Evolutionary conservation across 2,329 filamentous ascomycete genomes (phyloP).

Genomic region (Colletotrichum acutatum): DNA sequence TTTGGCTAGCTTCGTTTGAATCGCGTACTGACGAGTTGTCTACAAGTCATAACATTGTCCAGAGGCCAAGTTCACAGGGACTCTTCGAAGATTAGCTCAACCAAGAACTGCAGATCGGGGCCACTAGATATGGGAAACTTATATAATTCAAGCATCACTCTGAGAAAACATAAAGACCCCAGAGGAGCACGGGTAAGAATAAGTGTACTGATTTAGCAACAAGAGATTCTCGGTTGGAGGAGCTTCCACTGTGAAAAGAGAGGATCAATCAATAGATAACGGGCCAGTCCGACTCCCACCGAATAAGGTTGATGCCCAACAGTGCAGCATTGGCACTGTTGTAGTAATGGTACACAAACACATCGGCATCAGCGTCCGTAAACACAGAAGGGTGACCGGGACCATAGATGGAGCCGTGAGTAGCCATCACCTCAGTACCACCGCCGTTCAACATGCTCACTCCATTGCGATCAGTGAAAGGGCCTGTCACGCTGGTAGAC

Average conservation of each 20-base stretch:
- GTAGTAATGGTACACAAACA: conserved; percentile 47
- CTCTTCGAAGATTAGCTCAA: too few species aligned
- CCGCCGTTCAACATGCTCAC: conserved; percentile 42
- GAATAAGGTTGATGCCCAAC: conserved; percentile 45
- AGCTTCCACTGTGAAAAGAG: neutral
- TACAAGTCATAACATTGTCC: too few species aligned
- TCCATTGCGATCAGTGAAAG: conserved; percentile 42
- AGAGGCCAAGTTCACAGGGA: too few species aligned
- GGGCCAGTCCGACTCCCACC: conserved; percentile 44
- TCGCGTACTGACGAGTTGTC: too few species aligned
- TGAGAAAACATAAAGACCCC: too few species aligned
- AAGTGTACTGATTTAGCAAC: neutral
- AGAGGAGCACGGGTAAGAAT: fast-evolving
- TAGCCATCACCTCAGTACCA: conserved; percentile 44
- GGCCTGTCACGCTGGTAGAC: conserved; percentile 42
- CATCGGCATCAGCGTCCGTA: conserved; percentile 44
- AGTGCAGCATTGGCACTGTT: conserved; percentile 38
- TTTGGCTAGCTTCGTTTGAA: too few species aligned
- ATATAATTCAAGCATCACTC: too few species aligned
- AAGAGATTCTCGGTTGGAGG: fast-evolving
- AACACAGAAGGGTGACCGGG: conserved; percentile 46
- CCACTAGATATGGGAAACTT: too few species aligned
- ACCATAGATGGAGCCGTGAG: conserved; percentile 43
- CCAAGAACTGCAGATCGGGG: too few species aligned
- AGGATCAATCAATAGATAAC: conserved; percentile 40